A percentile compares a stretch with the other conserved stretches of the same genome.
Evolutionary conservation across 441 rosid species (phyloP).

Genomic region (Populus trichocarpa): DNA sequence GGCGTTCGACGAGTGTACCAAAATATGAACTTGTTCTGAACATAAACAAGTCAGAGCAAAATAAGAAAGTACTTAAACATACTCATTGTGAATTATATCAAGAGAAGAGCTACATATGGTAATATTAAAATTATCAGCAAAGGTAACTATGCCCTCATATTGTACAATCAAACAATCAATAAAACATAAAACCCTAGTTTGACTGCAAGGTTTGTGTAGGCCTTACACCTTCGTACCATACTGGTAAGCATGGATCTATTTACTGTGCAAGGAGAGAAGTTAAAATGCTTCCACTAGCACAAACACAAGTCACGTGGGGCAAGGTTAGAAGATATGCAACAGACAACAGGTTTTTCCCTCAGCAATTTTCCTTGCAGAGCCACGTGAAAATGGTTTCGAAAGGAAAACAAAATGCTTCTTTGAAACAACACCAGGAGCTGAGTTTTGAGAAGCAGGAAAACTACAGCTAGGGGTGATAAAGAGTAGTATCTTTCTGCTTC

Average conservation of each 20-base stretch:
- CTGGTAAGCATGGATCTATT: neutral
- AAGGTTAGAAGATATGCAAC: neutral
- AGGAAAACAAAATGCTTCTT: neutral
- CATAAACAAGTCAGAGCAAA: slow-evolving; percentile 18
- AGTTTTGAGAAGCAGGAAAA: too few species aligned
- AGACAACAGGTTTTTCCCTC: neutral
- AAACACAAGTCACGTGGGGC: neutral
- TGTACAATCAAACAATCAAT: neutral
- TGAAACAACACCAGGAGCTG: neutral
- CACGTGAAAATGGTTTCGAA: neutral
- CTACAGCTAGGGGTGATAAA: neutral
- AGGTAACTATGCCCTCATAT: neutral
- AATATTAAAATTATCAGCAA: neutral
- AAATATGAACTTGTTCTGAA: slow-evolving; percentile 73
- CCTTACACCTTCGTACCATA: neutral
- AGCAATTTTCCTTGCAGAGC: neutral
- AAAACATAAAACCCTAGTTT: neutral
- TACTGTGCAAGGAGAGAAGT: neutral
- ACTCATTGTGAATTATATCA: neutral
- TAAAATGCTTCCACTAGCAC: neutral
- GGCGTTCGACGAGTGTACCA: slow-evolving; percentile 97
- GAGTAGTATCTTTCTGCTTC: neutral
- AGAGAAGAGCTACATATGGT: neutral
- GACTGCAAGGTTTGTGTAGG: neutral
- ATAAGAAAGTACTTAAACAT: neutral